Percentiles rank a stretch among this genome's conserved stretches.
phyloP scores from a whole-genome alignment of 129 eudicot species.

The Erigeron canadensis region DNA sequence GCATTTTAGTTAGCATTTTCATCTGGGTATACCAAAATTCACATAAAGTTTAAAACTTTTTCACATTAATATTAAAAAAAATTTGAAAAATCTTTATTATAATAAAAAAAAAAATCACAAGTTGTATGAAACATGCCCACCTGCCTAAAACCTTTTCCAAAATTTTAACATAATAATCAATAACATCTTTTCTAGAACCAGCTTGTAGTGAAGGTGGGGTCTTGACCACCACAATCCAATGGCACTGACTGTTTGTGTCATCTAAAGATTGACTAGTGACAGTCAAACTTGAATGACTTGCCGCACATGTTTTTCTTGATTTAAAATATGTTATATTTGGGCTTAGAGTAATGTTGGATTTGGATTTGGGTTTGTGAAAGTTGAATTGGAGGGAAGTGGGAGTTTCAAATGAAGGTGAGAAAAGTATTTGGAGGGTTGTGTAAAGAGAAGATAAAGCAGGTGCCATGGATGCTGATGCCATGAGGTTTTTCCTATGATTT shows the following conservation, averaged over 20 bases:
- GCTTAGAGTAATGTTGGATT: slow-evolving; percentile 21
- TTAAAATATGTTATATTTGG: background rate
- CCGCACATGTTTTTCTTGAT: slow-evolving; percentile 9
- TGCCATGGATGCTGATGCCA: slow-evolving; percentile 35
- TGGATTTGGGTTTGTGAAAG: slow-evolving; percentile 9
- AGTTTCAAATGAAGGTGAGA: slow-evolving; percentile 24
- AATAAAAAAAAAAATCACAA: too few relatives aligned
- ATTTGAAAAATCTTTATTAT: background rate
- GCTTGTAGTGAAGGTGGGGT: slow-evolving; percentile 45
- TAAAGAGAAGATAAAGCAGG: slow-evolving; percentile 24
- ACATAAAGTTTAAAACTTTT: slow-evolving; percentile 13
- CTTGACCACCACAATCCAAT: slow-evolving; percentile 73
- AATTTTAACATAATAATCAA: slow-evolving; percentile 66
- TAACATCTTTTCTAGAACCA: slow-evolving; percentile 44
- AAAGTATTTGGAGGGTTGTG: slow-evolving; percentile 27
- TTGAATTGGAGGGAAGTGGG: slow-evolving; percentile 20
- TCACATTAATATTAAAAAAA: background rate
- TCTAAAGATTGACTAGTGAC: slow-evolving; percentile 28
- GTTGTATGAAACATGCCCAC: slow-evolving; percentile 36
- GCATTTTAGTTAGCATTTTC: background rate
- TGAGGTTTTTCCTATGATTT: background rate
- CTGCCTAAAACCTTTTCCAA: slow-evolving; percentile 59
- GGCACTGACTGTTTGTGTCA: slow-evolving; percentile 19
- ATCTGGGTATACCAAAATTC: slow-evolving; percentile 1
- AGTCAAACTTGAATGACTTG: slow-evolving; percentile 25